Conservation (phyloP, 2,329 filamentous ascomycete species). For the Neopestalotiopsis clavispora region DNA sequence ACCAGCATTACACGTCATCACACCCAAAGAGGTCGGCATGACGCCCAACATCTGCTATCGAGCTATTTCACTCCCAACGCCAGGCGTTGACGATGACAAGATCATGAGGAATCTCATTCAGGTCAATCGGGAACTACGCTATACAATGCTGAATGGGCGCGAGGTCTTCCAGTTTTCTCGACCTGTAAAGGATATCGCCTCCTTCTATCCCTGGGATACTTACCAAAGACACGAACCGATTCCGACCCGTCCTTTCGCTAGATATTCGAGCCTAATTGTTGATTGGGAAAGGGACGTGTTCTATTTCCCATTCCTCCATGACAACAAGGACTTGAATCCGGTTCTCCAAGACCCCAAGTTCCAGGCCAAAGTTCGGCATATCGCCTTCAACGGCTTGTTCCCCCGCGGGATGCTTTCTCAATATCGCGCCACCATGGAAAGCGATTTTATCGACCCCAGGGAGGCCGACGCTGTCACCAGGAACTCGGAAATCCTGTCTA, state of each 20-base stretch:
- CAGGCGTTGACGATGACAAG: background rate
- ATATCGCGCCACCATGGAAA: too few species aligned
- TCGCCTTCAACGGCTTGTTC: background rate
- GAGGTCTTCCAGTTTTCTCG: background rate
- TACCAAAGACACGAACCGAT: background rate
- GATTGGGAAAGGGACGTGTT: conserved; percentile 1
- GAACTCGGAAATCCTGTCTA: too few species aligned
- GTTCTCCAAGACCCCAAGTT: background rate
- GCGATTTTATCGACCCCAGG: too few species aligned
- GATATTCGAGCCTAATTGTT: background rate
- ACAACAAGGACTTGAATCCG: background rate
- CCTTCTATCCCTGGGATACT: background rate
- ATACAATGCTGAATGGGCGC: background rate
- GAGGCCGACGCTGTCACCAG: too few species aligned
- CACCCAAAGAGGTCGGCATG: background rate
- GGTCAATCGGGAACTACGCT: background rate
- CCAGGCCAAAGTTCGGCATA: background rate
- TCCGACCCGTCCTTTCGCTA: background rate
- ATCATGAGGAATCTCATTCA: background rate
- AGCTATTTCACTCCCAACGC: background rate
- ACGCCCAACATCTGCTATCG: background rate
- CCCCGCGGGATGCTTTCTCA: too few species aligned
- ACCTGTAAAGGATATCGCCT: background rate
- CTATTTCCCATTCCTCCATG: background rate
- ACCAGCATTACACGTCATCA: background rate